These are phyloP conservation scores for Epichloe aotearoae DNA, from an alignment of 2,329 filamentous ascomycete genomes.

Conservation along the genomic window DNA sequence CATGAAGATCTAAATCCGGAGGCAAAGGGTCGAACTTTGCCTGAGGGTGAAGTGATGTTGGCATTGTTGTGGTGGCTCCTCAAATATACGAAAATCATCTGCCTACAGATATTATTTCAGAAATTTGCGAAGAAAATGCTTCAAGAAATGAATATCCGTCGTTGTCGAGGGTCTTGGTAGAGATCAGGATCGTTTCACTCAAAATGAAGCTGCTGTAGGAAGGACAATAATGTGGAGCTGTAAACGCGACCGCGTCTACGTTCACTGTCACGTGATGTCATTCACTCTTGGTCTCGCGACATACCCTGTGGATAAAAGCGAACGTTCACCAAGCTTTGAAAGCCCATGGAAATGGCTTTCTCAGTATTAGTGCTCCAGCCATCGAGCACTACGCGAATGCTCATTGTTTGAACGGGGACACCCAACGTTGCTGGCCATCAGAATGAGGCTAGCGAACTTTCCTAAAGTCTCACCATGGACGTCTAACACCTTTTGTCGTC, in stretches of 20 bases:
- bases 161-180: neutral
- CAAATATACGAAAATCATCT: neutral
- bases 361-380: too few relatives aligned
- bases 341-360: too few relatives aligned
- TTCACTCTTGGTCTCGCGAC: too few relatives aligned
- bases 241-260: neutral
- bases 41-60: conserved; percentile 58
- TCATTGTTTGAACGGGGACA: too few relatives aligned
- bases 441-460: conserved; percentile 1
- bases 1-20: conserved; percentile 66
- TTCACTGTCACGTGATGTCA: neutral
- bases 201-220: neutral
- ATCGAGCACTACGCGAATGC: too few relatives aligned
- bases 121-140: too few relatives aligned
- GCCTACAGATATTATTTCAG: neutral
- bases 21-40: conserved; percentile 87
- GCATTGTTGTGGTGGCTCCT: conserved; percentile 43
- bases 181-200: neutral
- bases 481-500: neutral
- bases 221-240: neutral
- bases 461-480: neutral
- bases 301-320: neutral
- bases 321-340: too few relatives aligned
- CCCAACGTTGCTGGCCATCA: neutral
- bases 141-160: too few relatives aligned